A percentile compares a stretch with the other conserved stretches of the same genome.
phyloP scores from a whole-genome alignment of 192 early-diverging fungal species.

The Mortierella antarctica region DNA sequence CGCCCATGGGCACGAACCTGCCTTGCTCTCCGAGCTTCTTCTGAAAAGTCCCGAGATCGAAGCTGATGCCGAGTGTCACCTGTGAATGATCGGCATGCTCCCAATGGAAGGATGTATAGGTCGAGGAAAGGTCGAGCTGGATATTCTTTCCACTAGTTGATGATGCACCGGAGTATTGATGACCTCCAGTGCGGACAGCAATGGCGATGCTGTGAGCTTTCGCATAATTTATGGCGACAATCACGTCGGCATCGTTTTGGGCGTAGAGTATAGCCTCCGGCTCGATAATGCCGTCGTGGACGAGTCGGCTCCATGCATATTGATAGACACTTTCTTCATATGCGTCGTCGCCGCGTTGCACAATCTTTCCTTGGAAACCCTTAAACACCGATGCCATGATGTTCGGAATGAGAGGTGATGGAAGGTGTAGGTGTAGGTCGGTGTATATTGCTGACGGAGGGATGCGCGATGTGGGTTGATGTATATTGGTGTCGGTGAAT shows the following conservation, averaged over 20 bases:
- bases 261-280: constrained; percentile 28
- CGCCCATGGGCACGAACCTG: constrained; percentile 40
- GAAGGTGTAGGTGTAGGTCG: no score
- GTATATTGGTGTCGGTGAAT: no score
- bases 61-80: constrained; percentile 43
- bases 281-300: constrained; percentile 8
- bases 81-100: constrained; percentile 22
- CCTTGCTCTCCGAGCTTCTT: constrained; percentile 19
- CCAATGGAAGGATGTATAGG: constrained; percentile 38
- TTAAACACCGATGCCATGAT: no score
- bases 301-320: no score
- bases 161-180: constrained; percentile 43
- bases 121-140: constrained; percentile 44
- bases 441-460: no score
- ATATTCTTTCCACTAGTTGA: constrained; percentile 36
- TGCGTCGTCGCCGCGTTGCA: no score
- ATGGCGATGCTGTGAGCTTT: constrained; percentile 19
- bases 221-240: constrained; percentile 39
- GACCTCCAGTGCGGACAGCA: constrained; percentile 47
- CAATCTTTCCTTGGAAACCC: no score
- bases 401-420: no score
- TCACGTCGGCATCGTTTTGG: constrained; percentile 32
- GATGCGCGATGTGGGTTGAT: no score
- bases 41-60: constrained; percentile 26
- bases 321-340: no score